Evolutionary conservation across 257 asterid species (phyloP).

Genomic region (Capsicum pubescens): DNA sequence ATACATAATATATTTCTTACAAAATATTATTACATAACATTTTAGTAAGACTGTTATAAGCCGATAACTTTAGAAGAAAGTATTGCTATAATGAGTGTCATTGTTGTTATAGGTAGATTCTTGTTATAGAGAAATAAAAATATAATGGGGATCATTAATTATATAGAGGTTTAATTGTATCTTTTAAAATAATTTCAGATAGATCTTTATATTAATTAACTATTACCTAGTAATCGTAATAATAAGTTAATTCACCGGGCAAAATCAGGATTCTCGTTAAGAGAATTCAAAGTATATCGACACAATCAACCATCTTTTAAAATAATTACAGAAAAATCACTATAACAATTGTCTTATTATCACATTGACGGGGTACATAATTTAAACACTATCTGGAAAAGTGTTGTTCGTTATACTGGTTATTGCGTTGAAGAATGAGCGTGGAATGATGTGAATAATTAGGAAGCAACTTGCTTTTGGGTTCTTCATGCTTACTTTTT

Average conservation of each 20-base stretch:
- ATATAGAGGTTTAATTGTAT: too few relatives aligned
- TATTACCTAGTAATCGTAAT: neutral
- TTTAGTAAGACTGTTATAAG: too few relatives aligned
- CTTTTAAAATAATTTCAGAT: neutral
- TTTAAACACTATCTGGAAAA: neutral
- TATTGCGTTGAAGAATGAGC: constrained; percentile 65
- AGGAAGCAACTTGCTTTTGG: constrained; percentile 73
- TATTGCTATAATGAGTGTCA: too few relatives aligned
- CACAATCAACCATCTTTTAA: too few relatives aligned
- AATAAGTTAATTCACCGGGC: neutral
- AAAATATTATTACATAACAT: too few relatives aligned
- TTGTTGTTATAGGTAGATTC: too few relatives aligned
- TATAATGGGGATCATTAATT: too few relatives aligned
- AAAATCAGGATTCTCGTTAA: neutral
- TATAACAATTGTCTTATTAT: too few relatives aligned
- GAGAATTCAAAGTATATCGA: neutral
- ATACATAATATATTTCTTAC: too few relatives aligned
- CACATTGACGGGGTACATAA: neutral
- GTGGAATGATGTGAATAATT: constrained; percentile 61
- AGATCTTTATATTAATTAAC: neutral
- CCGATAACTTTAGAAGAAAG: too few relatives aligned
- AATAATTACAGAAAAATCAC: too few relatives aligned
- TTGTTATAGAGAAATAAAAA: too few relatives aligned
- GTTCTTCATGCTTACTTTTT: constrained; percentile 75
- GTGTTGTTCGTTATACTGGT: constrained; percentile 30